Percentiles rank a stretch among this genome's conserved stretches.
phyloP scores from a whole-genome alignment of 2,329 filamentous ascomycete genomes.

The Epichloe gansuensis region DNA sequence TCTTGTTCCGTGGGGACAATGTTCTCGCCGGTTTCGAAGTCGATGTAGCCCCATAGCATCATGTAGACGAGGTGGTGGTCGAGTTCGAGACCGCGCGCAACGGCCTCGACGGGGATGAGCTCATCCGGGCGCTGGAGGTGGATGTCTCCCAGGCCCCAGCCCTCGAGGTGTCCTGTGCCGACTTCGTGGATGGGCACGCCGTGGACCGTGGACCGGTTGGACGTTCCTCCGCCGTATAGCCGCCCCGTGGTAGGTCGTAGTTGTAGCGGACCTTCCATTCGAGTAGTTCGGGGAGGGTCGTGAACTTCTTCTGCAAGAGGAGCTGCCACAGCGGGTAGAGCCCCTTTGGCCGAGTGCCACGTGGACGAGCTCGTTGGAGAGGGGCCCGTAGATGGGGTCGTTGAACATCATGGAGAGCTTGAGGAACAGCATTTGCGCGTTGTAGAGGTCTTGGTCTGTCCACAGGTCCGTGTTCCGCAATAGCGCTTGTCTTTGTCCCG shows the following conservation, averaged over 20 bases:
- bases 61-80: slow-evolving; percentile 42
- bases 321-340: slow-evolving; percentile 47
- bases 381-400: slow-evolving; percentile 45
- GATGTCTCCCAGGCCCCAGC: slow-evolving; percentile 36
- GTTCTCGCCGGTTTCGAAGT: slow-evolving; percentile 38
- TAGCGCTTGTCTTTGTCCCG: slow-evolving; percentile 38
- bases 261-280: slow-evolving; percentile 46
- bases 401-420: slow-evolving; percentile 62
- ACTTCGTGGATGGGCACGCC: slow-evolving; percentile 41
- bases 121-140: slow-evolving; percentile 46
- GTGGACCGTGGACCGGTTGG: slow-evolving; percentile 25
- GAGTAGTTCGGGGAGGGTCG: slow-evolving; percentile 37
- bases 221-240: slow-evolving; percentile 11
- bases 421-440: slow-evolving; percentile 51
- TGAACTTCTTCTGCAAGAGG: slow-evolving; percentile 43
- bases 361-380: slow-evolving; percentile 37
- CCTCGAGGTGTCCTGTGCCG: slow-evolving; percentile 41
- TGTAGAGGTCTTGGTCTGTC: slow-evolving; percentile 46
- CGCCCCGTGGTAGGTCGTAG: slow-evolving; percentile 28
- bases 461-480: slow-evolving; percentile 43
- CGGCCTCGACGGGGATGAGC: slow-evolving; percentile 43
- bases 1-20: slow-evolving; percentile 37
- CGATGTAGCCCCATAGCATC: slow-evolving; percentile 50
- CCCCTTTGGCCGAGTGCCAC: slow-evolving; percentile 47
- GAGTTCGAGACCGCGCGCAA: slow-evolving; percentile 39